phyloP scores from a whole-genome alignment of 352 stramenopile species.

The Phytopythium litorale region DNA sequence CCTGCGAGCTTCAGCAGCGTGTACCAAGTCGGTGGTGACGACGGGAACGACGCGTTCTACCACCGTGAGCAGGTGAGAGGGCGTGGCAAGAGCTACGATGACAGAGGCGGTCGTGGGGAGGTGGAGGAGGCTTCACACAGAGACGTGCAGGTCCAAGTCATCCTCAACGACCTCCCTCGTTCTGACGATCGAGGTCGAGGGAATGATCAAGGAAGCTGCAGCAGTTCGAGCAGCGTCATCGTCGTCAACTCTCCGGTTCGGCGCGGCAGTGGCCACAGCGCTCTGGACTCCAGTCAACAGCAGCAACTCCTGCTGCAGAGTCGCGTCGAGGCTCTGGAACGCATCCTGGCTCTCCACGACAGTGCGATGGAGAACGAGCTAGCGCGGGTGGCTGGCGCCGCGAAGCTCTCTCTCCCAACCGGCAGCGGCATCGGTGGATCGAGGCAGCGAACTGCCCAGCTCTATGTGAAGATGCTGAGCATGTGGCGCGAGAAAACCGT shows the following conservation, averaged over 20 bases:
- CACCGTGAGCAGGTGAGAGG: not conserved
- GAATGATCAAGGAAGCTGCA: not conserved
- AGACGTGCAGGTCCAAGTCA: not conserved
- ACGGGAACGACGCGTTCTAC: not conserved
- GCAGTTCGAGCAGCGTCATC: not conserved
- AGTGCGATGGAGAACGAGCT: slow-evolving; percentile 36
- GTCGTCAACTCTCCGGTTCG: not conserved
- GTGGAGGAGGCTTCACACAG: not conserved
- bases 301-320: slow-evolving; percentile 31
- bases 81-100: not conserved
- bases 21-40: not conserved
- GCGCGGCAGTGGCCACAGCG: not conserved
- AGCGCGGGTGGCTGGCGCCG: slow-evolving; percentile 14
- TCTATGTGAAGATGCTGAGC: slow-evolving; percentile 33
- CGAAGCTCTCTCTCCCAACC: not conserved
- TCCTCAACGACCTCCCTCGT: not conserved
- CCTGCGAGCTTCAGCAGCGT: not conserved
- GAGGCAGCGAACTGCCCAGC: slow-evolving; percentile 12
- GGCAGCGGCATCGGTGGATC: not conserved
- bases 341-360: slow-evolving; percentile 60
- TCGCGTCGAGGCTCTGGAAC: slow-evolving; percentile 47
- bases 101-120: not conserved
- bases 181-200: not conserved
- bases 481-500: slow-evolving; percentile 63
- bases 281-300: not conserved